Base-by-base conservation (phyloP, 2,329 filamentous ascomycete species). In the Trichophyton simii region DNA sequence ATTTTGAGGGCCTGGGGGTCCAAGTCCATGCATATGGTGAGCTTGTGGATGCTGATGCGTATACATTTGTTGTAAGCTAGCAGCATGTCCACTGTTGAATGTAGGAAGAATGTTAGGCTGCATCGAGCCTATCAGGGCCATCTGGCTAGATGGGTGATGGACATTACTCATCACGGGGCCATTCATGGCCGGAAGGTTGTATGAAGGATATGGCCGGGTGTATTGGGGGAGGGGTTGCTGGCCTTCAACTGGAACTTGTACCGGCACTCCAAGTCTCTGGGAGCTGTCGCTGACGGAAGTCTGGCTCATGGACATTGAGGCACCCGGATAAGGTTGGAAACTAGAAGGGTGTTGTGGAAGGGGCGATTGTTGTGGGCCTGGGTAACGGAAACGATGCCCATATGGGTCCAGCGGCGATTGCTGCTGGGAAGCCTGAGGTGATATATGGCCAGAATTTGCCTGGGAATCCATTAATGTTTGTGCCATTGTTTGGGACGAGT, bases 91-190 rank as follows among this genome's bases (percentile, higher is more conserved):
- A 70, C 77, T 85, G 73, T 84, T 84, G 72, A 82, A 85, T 3
- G 72, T 78, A 3, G 78, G 74, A 67, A 83, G 79, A 74, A 88
- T 81, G 1, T 77, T 77, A 3, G 78, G 75, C 46, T 79, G 80
- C 72, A 83, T 76, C 25, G 77, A 77, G 3, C 85, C 83, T 38
- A 92, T 83, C 63, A 94, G 77, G 6, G 87, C 81, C 78, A 94
- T 85, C 63, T 87, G 87, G 4, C 81, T 81, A 60, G 83, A 83
- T 0, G 89, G 89, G 63, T 86, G 88, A 68, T 86, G 83, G 28
- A 94, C 81, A 69, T 92, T 94, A 15, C 88, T 87, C 78, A 92
- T 84, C 31, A 92, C 85, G 0, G 86, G 81, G 0, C 85, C 84
- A 48, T 79, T 76, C 78, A 86, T 81, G n/a, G 79, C 77, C 2